Conservation (phyloP, 768 basidiomycete genomes). For the Clitopilus hobsonii region DNA sequence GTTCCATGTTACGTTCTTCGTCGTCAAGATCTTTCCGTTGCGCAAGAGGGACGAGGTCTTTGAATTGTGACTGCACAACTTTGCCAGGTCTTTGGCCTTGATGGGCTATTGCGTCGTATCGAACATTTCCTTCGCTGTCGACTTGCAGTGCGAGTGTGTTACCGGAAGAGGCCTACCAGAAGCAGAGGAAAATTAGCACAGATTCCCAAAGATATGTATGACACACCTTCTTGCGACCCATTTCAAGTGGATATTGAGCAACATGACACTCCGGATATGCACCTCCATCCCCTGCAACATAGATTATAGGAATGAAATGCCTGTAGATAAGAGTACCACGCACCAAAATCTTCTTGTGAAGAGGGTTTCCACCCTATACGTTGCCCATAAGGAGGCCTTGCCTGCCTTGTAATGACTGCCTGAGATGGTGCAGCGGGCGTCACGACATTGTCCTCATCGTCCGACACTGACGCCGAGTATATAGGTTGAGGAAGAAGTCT, state of each 20-base stretch:
- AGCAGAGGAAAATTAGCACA: conserved; percentile 2
- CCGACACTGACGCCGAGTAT: conserved; percentile 44
- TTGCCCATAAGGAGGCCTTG: conserved; percentile 81
- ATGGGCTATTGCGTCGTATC: conserved; percentile 94
- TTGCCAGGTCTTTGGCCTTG: conserved; percentile 90
- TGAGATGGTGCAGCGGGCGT: conserved; percentile 25
- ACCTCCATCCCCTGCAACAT: conserved; percentile 67
- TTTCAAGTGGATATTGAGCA: conserved; percentile 93
- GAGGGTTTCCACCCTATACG: conserved; percentile 84
- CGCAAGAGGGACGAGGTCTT: conserved; percentile 90
- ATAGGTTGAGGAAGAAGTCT: conserved; percentile 70
- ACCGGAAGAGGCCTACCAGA: conserved; percentile 77
- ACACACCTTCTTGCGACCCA: conserved; percentile 91
- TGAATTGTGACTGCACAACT: conserved; percentile 91
- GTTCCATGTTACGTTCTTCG: conserved; percentile 70
- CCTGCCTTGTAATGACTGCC: conserved; percentile 42
- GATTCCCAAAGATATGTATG: conserved; percentile 1
- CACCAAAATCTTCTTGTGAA: conserved; percentile 80
- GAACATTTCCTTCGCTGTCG: conserved; percentile 92
- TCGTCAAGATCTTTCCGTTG: conserved; percentile 88
- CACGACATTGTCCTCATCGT: conserved; percentile 59
- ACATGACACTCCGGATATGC: conserved; percentile 94
- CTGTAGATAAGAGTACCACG: conserved; percentile 18
- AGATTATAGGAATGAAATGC: conserved; percentile 1
- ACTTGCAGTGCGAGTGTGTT: conserved; percentile 97